A percentile compares a stretch with the other conserved stretches of the same genome.
These are phyloP conservation scores for Rauvolfia tetraphylla DNA, from an alignment of 257 asterid genomes.

Conservation along the genomic window DNA sequence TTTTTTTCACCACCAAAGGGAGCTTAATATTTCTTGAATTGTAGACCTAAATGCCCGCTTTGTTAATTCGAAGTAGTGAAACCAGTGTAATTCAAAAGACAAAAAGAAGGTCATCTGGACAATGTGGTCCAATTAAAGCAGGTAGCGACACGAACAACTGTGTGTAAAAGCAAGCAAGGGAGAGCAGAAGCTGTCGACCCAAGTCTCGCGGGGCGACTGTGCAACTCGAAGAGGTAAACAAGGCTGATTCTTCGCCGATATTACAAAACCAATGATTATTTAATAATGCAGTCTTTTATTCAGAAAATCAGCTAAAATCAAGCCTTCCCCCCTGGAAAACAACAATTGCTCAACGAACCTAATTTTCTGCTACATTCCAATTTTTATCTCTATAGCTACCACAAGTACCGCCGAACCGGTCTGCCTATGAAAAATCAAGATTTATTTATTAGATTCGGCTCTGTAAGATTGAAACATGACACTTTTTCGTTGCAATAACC, in stretches of 20 bases:
- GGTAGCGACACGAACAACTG: not conserved
- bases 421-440: not conserved
- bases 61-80: constrained; percentile 23
- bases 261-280: constrained; percentile 40
- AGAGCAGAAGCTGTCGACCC: constrained; percentile 23
- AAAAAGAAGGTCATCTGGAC: constrained; percentile 17
- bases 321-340: constrained; percentile 22
- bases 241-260: constrained; percentile 81
- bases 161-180: not conserved
- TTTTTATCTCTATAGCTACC: not conserved
- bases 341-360: constrained; percentile 12
- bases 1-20: too few relatives aligned
- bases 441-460: too few relatives aligned
- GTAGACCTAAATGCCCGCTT: too few relatives aligned
- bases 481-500: too few relatives aligned
- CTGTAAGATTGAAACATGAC: not conserved
- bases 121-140: constrained; percentile 38
- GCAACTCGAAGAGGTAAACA: constrained; percentile 78
- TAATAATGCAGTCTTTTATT: constrained; percentile 14
- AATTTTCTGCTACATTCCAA: too few relatives aligned
- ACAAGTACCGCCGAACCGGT: constrained; percentile 1
- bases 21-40: too few relatives aligned
- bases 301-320: constrained; percentile 44
- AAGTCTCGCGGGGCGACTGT: constrained; percentile 50
- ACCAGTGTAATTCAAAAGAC: constrained; percentile 3